Base-by-base conservation (phyloP, 1,284 basidiomycete species). In the Volvariella volvacea region DNA sequence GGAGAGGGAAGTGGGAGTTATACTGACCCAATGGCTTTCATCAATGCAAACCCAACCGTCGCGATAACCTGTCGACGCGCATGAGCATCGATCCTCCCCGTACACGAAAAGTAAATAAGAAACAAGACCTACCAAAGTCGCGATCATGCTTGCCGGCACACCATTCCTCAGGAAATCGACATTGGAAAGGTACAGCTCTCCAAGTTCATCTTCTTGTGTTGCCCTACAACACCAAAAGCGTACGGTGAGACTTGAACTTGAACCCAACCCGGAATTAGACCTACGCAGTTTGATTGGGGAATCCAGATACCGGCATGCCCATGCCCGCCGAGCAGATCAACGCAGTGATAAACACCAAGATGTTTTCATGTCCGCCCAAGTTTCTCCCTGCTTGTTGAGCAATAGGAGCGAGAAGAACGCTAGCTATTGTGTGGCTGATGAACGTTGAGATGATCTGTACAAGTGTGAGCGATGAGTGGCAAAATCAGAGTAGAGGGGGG, bases 281-380 rank as follows among this genome's bases (percentile, higher is more conserved):
- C 59, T 64, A 92, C 88, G 90, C 92, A 44, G 90, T 92, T 68
- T 94, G 90, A 63, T 97, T 97, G 0, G 94, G 95, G 72, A 99
- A 98, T 4, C 95, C 95, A 48, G 89, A 93, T 28, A 98, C 93
- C 2, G 94, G 94, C 74, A 99, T 87, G 4, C 94, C 96, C 95
- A 99, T 99, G 1, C 95, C 96, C 2, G 92, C 78, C 22, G 91
- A 94, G 56, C 94, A 97, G 46, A 96, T 88, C 50, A 99, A 70
- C 1, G 83, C 92, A 7, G 93, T 98, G 39, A 91, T 78, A 69
- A 96, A 94, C 56, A 96, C 89, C 50, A 97, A 76, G 7, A 96
- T 67, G 56, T 92, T 82, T 48, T 78, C 87, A 45, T 73, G 56
- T 2, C 71, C 82, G 2, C 80, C 74, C 44, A 98, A 70, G 38